Evolutionary conservation across 371 early-diverging fungal genomes (phyloP).

Genomic region (Circinella minor): DNA sequence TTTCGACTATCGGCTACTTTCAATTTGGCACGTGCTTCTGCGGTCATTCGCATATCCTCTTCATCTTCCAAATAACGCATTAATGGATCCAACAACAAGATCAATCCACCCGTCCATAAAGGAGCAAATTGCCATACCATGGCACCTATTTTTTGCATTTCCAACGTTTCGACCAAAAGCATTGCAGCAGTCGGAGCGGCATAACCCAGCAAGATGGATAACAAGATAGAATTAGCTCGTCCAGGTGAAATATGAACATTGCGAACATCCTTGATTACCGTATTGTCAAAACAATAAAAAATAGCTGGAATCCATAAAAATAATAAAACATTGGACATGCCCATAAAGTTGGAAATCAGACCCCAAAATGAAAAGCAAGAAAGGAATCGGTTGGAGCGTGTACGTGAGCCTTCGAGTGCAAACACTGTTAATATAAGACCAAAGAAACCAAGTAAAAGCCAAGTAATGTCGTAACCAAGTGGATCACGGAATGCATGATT

Average conservation of each 20-base stretch:
- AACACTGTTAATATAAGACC: constrained; percentile 16
- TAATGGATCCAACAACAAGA: not conserved
- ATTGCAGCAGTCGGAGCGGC: constrained; percentile 15
- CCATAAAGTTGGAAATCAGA: constrained; percentile 12
- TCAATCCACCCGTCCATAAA: constrained; percentile 3
- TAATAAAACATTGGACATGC: constrained; percentile 18
- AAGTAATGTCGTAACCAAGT: constrained; percentile 13
- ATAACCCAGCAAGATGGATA: constrained; percentile 17
- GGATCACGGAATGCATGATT: constrained; percentile 14
- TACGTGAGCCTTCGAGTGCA: constrained; percentile 22
- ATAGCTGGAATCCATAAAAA: constrained; percentile 17
- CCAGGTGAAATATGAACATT: constrained; percentile 3
- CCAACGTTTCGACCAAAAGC: not conserved
- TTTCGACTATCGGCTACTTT: constrained; percentile 18
- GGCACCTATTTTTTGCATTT: constrained; percentile 5
- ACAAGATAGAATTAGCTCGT: constrained; percentile 20
- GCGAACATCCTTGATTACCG: not conserved
- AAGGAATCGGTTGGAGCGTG: constrained; percentile 10
- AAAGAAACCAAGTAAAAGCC: constrained; percentile 13
- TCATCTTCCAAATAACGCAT: constrained; percentile 12
- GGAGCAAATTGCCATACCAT: constrained; percentile 23
- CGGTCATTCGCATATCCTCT: constrained; percentile 15
- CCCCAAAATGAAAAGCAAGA: constrained; percentile 14
- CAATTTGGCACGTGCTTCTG: constrained; percentile 10
- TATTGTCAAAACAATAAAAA: constrained; percentile 5